These are phyloP conservation scores for Galerina marginata DNA, from an alignment of 768 basidiomycete species.

Conservation along the genomic window DNA sequence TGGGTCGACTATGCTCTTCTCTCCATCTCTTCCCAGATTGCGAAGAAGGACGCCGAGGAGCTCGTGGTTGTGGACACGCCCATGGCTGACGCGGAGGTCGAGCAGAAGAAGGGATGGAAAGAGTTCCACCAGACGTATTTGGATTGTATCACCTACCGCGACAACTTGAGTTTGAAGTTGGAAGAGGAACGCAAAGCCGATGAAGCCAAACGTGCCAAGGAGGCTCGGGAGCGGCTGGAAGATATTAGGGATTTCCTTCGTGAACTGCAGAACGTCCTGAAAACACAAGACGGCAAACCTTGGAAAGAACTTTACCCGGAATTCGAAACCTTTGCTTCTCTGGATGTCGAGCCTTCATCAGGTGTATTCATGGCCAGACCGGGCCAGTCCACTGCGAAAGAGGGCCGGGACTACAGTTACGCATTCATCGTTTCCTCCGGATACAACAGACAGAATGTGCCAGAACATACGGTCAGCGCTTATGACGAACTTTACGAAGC, in stretches of 20 bases:
- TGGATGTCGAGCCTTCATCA: background rate
- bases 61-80: background rate
- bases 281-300: slow-evolving; percentile 43
- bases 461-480: slow-evolving; percentile 34
- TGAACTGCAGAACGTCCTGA: slow-evolving; percentile 39
- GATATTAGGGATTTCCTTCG: slow-evolving; percentile 38
- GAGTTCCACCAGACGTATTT: slow-evolving; percentile 13
- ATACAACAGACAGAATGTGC: slow-evolving; percentile 35
- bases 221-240: slow-evolving; percentile 24
- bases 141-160: background rate
- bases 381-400: background rate
- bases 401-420: slow-evolving; percentile 5
- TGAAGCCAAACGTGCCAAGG: slow-evolving; percentile 13
- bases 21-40: slow-evolving; percentile 26
- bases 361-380: background rate
- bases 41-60: slow-evolving; percentile 21
- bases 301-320: slow-evolving; percentile 47
- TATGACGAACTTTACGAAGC: slow-evolving; percentile 67
- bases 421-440: background rate
- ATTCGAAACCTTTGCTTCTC: slow-evolving; percentile 16
- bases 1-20: slow-evolving; percentile 42
- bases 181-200: slow-evolving; percentile 9
- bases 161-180: background rate
- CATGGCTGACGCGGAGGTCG: slow-evolving; percentile 6
- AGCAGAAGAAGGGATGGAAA: slow-evolving; percentile 16